Conservation (phyloP, 1,139 yeast species). For the Pneumocystis sp. region DNA sequence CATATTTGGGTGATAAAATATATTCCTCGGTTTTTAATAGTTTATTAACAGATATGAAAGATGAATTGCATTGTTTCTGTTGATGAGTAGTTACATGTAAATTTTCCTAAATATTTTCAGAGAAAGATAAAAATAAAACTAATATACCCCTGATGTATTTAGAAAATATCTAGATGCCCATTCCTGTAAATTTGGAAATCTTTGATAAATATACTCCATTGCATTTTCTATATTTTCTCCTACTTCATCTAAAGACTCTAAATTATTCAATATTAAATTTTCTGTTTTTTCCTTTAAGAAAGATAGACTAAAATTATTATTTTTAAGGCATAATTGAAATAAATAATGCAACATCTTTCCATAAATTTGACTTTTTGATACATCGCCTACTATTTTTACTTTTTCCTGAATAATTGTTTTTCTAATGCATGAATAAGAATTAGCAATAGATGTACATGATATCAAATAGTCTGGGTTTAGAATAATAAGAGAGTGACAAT, state of each 20-base stretch:
- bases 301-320: conserved; percentile 30
- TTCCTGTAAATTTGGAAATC: conserved; percentile 41
- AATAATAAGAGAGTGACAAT: conserved; percentile 45
- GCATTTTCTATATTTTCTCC: conserved; percentile 38
- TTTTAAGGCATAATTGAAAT: conserved; percentile 50
- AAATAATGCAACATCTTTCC: conserved; percentile 72
- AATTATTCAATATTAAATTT: conserved; percentile 29
- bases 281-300: conserved; percentile 36
- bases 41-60: conserved; percentile 35
- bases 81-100: not conserved
- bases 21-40: conserved; percentile 78
- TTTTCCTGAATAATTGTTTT: conserved; percentile 48
- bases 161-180: conserved; percentile 45
- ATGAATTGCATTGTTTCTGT: not conserved
- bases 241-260: conserved; percentile 44
- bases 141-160: conserved; percentile 16
- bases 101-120: conserved; percentile 1
- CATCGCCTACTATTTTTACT: conserved; percentile 41
- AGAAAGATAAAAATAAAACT: conserved; percentile 3
- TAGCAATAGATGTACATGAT: conserved; percentile 71
- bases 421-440: conserved; percentile 58
- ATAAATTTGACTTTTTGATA: conserved; percentile 45
- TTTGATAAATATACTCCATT: conserved; percentile 33
- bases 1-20: conserved; percentile 81
- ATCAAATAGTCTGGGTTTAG: conserved; percentile 73